These are phyloP conservation scores for Odonthalia washingtoniensis DNA, from an alignment of 31 red algal genomes.

Conservation along the genomic window DNA sequence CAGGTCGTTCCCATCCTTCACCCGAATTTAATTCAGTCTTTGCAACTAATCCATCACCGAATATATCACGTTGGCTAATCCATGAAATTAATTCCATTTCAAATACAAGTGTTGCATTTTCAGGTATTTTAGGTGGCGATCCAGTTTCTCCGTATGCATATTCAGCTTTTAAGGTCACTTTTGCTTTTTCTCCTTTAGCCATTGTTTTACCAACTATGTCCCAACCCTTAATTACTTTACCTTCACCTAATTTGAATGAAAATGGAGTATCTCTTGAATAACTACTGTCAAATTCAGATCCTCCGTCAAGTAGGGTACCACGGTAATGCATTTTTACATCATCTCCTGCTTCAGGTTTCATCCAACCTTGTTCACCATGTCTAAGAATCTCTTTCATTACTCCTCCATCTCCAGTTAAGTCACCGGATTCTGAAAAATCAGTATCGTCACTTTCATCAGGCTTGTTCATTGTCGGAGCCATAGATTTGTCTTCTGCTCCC, in stretches of 20 bases:
- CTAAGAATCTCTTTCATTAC: slow-evolving; percentile 74
- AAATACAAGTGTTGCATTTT: slow-evolving; percentile 71
- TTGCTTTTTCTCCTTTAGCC: slow-evolving; percentile 74
- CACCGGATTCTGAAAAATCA: slow-evolving; percentile 63
- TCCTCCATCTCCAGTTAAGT: slow-evolving; percentile 66
- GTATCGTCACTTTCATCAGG: slow-evolving; percentile 14
- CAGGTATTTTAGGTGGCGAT: slow-evolving; percentile 64
- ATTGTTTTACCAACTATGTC: slow-evolving; percentile 80
- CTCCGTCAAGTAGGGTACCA: slow-evolving; percentile 69
- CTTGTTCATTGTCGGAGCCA: neutral
- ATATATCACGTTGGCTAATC: slow-evolving; percentile 77
- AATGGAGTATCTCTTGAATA: slow-evolving; percentile 84
- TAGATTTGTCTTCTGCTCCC: too few relatives aligned
- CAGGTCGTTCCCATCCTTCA: slow-evolving; percentile 85
- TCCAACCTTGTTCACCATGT: slow-evolving; percentile 63
- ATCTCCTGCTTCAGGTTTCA: slow-evolving; percentile 66
- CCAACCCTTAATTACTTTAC: slow-evolving; percentile 93
- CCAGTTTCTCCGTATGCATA: slow-evolving; percentile 75
- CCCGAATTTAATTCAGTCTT: slow-evolving; percentile 70
- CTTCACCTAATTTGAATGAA: slow-evolving; percentile 79
- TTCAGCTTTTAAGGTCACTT: slow-evolving; percentile 64
- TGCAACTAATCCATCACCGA: slow-evolving; percentile 78
- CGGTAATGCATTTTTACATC: slow-evolving; percentile 82
- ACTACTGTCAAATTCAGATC: slow-evolving; percentile 81
- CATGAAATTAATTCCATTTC: slow-evolving; percentile 81